Base-by-base conservation (phyloP, 148 eudicot species). In the Silene conica region DNA sequence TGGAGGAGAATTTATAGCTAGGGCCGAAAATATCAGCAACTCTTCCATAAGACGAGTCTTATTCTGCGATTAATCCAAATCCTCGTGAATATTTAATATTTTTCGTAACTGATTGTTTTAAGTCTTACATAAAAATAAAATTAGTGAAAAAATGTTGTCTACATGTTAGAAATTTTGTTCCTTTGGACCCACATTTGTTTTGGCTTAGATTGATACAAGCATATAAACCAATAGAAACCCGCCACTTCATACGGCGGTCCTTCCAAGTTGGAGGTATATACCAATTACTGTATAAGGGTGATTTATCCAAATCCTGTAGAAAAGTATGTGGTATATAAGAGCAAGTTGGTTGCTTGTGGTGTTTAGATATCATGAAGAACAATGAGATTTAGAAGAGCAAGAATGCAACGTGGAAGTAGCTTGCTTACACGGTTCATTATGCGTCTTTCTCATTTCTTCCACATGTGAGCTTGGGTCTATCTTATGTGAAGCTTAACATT, bases 391-490 rank as follows among this genome's bases (percentile, higher is more conserved):
- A 8, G 10, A 63, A 81, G 73, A 59, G 71, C 67, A 73, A 46
- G 80, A 19, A 65, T 56, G 79, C 48, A 85, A 73, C 89, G 87
- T 87, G 91, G 78, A 74, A 57, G 57, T 63, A 64, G 67, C 73
- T 83, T 78, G 56, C 79, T 69, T 74, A 72, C 90, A 83, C 90
- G 88, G 76, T 81, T 71, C 73, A 26, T 22, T 71, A 52, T 74
- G 78, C 46, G 82, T 72, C 65, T 69, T 69, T 69, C 83, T 76
- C 79, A 76, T 65, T 81, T 56, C 22, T 57, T 63, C 73, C 88
- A 72, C 80, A 25, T n/a, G 54, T 50, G 46, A 75, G 57, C 73
- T 52, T 58, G 54, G 64, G 75, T 70, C 68, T 13, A 31, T 61
- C 12, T 11, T 63, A 43, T 70, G n/a, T 16, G 9, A 28, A 54